Evolutionary conservation across 2,329 filamentous ascomycete genomes (phyloP), one percentile per base, ranked within the genome.

Genomic region (Hypocreales sp.): DNA sequence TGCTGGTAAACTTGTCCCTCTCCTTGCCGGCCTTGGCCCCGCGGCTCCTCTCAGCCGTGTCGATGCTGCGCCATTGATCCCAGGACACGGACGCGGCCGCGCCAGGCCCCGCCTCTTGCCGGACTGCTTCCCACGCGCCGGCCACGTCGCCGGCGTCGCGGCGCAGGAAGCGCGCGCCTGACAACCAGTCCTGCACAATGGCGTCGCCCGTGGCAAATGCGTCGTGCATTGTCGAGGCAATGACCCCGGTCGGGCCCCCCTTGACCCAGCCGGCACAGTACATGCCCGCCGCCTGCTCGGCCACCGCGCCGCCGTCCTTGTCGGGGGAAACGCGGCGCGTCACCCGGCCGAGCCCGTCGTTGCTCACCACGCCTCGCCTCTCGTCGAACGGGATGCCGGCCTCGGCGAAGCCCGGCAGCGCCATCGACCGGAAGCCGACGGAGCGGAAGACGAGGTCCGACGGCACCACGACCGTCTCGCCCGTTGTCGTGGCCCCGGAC

Each of bases 221-320:
- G 48, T 98, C 90, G 33, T 79, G 72, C 83, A 98, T 92, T 0
- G 90, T 98, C 17, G 78, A 84, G 2, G 87, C 87, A 48, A 98
- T 98, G 4, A 95, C 86, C 3, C 90, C 90, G 0, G 84, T 94
- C 0, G 90, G 87, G 0, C 90, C 90, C 20, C 79, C 71, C 57
- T 95, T 95, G 8, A 94, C 84, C 90, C 90, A 98, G 1, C 90
- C 90, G 11, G 87, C 80, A 38, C 84, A 92, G 54, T 98, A 98
- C 16, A 93, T 52, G 0, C 87, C 83, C 0, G 76, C 71, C 45
- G 37, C 58, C 42, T 34, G 63, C 53, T 37, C 58, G 40, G 28
- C 61, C 41, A 32, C 50, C 37, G 38, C 50, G 36, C 46, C 33
- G 36, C 46, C 40, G 12, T 33, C 36, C 13, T 34, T 21, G 27